A percentile compares a stretch with the other conserved stretches of the same genome.
These are phyloP conservation scores for Rhododendron williamsianum DNA, from an alignment of 148 eudicot genomes.

Conservation along the genomic window DNA sequence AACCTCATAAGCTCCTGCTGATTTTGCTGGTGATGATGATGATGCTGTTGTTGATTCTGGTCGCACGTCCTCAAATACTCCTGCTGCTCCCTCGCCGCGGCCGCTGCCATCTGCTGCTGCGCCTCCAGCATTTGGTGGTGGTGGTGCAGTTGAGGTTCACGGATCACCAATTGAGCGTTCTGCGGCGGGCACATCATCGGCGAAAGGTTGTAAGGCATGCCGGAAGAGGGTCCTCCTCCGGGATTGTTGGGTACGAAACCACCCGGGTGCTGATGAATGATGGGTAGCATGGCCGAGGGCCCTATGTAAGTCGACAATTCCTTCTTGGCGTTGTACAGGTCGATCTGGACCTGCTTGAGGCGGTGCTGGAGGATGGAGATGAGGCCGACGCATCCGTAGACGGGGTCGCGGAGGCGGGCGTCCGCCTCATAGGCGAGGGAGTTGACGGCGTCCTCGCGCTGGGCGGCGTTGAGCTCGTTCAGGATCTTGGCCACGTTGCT, in stretches of 20 bases:
- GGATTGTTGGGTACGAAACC: conserved; percentile 20
- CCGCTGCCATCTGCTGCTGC: conserved; percentile 47
- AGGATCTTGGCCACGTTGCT: conserved; percentile 77
- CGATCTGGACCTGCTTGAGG: conserved; percentile 51
- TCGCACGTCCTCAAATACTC: conserved; percentile 48
- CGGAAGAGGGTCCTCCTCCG: not conserved
- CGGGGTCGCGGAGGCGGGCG: conserved; percentile 62
- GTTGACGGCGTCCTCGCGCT: conserved; percentile 77
- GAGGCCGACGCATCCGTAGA: conserved; percentile 78
- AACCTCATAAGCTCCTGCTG: conserved; percentile 32
- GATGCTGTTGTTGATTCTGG: conserved; percentile 39
- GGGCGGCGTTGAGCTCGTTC: conserved; percentile 39
- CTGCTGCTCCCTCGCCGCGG: conserved; percentile 48
- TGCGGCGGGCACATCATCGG: conserved; percentile 23
- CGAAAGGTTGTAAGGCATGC: conserved; percentile 32
- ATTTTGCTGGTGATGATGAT: not conserved
- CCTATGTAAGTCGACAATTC: conserved; percentile 59
- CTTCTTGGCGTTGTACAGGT: conserved; percentile 42
- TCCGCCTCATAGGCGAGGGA: conserved; percentile 80
- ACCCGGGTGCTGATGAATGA: conserved; percentile 23
- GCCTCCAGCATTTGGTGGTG: conserved; percentile 33
- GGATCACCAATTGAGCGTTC: conserved; percentile 22
- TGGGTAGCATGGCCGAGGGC: conserved; percentile 49
- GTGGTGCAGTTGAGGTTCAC: conserved; percentile 36
- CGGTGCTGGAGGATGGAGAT: conserved; percentile 62